Base-by-base conservation (phyloP, 2,329 filamentous ascomycete genomes). In the Pseudocercospora vitis region DNA sequence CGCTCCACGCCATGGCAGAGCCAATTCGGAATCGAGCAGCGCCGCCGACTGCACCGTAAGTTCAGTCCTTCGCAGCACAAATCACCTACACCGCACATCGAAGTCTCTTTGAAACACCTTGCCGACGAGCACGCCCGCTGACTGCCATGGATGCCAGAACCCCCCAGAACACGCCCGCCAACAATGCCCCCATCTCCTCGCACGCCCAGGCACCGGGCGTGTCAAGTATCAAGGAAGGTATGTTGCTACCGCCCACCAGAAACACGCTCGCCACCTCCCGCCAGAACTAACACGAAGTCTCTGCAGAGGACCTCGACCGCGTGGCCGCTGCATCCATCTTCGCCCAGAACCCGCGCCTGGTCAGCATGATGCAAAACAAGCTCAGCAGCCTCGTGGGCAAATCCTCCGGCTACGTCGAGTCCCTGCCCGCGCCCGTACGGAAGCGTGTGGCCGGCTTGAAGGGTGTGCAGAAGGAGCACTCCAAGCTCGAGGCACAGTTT, bases 361-460 rank as follows among this genome's bases (percentile, higher is more conserved):
- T 97, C 58, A 88, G 90, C 64, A 94, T 99, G 89, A 97, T 99
- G 74, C 91, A 99, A 79, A 91, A 91, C 68, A 94, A 94, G 74
- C 88, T 99, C 65, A 89, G 91, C 62, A 87, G 87, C 63, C 88
- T 99, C 56, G 89, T 99, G 68, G 94, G 94, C 68, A 87, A 88
- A 64, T 96, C 95, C 48, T 99, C 94, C 52, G 94, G 94, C 68
- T 99, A 99, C 76, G 90, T 99, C 73, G 94, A 99, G 81, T 95
- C 89, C 19, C 87, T 99, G 14, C 94, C 94, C 56, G 80, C 85
- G 53, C 84, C 87, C 56, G 91, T 99, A 67, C 91, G 91, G 74
- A 89, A 89, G 72, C 91, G 94, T 70, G 92, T 99, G 62, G 86
- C 91, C 58, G 95, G 94, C 64, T 82, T 99, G 59, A 96, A 97